These are phyloP conservation scores for Ceratobasidium theobromae DNA, from an alignment of 1,284 basidiomycete species.

Conservation along the genomic window DNA sequence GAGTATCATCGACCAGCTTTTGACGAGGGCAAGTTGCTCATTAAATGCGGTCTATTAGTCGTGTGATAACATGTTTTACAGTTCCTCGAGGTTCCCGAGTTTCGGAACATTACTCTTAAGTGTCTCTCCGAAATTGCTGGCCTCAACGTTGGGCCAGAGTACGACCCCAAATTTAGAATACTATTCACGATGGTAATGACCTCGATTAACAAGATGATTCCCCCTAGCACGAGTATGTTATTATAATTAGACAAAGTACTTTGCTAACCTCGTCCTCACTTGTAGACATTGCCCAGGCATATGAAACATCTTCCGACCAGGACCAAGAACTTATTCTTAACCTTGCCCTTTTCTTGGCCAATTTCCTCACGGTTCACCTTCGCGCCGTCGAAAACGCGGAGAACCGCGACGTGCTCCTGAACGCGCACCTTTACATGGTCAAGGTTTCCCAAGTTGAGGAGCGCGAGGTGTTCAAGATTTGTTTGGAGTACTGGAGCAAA, in stretches of 20 bases:
- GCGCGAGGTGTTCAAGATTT: slow-evolving; percentile 99
- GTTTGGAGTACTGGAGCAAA: slow-evolving; percentile 98
- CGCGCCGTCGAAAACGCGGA: slow-evolving; percentile 89
- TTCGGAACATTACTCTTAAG: slow-evolving; percentile 96
- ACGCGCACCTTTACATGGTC: slow-evolving; percentile 98
- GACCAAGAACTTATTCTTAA: slow-evolving; percentile 98
- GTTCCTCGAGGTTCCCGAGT: slow-evolving; percentile 97
- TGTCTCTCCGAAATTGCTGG: slow-evolving; percentile 97
- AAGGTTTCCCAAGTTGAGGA: slow-evolving; percentile 99
- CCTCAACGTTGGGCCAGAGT: slow-evolving; percentile 95
- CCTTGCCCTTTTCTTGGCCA: slow-evolving; percentile 93
- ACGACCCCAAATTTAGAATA: slow-evolving; percentile 97
- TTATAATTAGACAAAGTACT: slow-evolving; percentile 1
- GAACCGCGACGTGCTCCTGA: slow-evolving; percentile 91
- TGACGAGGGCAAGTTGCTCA: slow-evolving; percentile 70
- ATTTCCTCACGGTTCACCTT: slow-evolving; percentile 92
- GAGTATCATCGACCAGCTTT: slow-evolving; percentile 91
- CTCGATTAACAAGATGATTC: slow-evolving; percentile 93
- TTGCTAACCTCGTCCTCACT: neutral
- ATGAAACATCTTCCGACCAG: slow-evolving; percentile 85
- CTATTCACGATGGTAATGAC: slow-evolving; percentile 99
- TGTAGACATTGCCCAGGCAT: slow-evolving; percentile 84
- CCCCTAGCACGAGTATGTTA: slow-evolving; percentile 76
- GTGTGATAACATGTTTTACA: slow-evolving; percentile 43
- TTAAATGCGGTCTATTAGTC: slow-evolving; percentile 22